Conservation (phyloP, 768 basidiomycete species). For the Russula abietina region DNA sequence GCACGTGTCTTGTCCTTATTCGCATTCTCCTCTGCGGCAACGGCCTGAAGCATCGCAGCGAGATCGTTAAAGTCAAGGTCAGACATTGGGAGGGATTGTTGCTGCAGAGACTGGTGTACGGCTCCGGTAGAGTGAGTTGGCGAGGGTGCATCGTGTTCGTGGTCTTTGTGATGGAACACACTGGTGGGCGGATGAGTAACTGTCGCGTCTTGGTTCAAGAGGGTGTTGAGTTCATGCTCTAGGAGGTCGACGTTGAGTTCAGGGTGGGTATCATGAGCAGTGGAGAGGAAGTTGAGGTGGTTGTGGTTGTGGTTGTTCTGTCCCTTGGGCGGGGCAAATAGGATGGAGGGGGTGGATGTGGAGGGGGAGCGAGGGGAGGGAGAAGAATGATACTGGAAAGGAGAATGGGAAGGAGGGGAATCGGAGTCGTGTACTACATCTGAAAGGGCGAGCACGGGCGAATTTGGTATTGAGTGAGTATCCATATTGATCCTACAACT, state of each 20-base stretch:
- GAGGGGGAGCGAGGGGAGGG: constrained; percentile 24
- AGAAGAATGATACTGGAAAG: constrained; percentile 34
- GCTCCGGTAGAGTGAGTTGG: constrained; percentile 11
- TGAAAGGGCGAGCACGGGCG: constrained; percentile 63
- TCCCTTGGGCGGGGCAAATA: constrained; percentile 25
- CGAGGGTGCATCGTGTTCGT: constrained; percentile 22
- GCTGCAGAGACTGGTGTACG: constrained; percentile 11
- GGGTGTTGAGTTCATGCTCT: constrained; percentile 70
- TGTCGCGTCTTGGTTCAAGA: constrained; percentile 70
- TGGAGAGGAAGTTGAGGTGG: constrained; percentile 36
- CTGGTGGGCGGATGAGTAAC: constrained; percentile 56
- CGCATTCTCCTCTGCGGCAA: constrained; percentile 37
- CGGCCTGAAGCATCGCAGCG: constrained; percentile 76
- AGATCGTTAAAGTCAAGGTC: constrained; percentile 56
- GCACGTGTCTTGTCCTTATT: constrained; percentile 53
- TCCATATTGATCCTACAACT: not conserved
- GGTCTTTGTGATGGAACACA: constrained; percentile 10
- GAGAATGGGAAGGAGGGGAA: constrained; percentile 50
- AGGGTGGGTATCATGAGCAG: constrained; percentile 35
- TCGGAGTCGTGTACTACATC: constrained; percentile 85
- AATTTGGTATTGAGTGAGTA: constrained; percentile 33
- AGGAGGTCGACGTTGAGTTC: constrained; percentile 35
- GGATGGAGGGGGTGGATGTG: constrained; percentile 20
- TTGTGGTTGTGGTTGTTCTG: constrained; percentile 16
- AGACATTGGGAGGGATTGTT: constrained; percentile 23